These are phyloP conservation scores for Colletotrichum orchidophilum DNA, from an alignment of 2,329 filamentous ascomycete genomes.

Conservation along the genomic window DNA sequence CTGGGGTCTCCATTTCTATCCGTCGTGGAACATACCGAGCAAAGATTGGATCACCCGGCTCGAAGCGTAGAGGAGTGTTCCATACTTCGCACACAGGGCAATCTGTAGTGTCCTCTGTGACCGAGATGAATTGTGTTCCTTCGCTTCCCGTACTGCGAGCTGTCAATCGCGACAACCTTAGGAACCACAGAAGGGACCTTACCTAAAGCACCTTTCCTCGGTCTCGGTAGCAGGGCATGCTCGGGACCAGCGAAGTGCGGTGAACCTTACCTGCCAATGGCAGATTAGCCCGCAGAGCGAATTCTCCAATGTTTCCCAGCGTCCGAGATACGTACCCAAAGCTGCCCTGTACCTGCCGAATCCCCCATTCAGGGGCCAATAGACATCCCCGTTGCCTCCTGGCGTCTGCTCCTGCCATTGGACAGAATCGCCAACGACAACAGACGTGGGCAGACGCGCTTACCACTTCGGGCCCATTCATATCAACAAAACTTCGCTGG, in stretches of 20 bases:
- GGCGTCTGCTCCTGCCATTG: slow-evolving; percentile 8
- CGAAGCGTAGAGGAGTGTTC: background rate
- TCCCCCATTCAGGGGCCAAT: slow-evolving; percentile 17
- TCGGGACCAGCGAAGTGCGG: slow-evolving; percentile 25
- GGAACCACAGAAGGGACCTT: background rate
- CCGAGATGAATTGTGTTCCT: background rate
- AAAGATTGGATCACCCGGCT: background rate
- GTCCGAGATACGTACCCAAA: background rate
- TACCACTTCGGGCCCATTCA: slow-evolving; percentile 35
- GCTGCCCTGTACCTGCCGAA: slow-evolving; percentile 18
- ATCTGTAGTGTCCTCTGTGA: too few species aligned
- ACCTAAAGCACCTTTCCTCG: background rate
- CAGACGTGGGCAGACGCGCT: slow-evolving; percentile 32
- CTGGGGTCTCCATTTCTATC: background rate
- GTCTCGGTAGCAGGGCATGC: background rate
- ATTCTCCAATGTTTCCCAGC: background rate
- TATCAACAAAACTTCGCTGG: slow-evolving; percentile 34
- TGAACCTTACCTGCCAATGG: slow-evolving; percentile 17
- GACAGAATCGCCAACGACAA: slow-evolving; percentile 14
- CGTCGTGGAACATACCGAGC: background rate
- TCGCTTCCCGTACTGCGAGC: background rate
- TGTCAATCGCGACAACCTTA: background rate
- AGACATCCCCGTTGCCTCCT: slow-evolving; percentile 5
- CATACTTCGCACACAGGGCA: too few species aligned
- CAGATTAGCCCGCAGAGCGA: background rate